These are phyloP conservation scores for Phytophthora cajani DNA, from an alignment of 352 stramenopile genomes.

Conservation along the genomic window DNA sequence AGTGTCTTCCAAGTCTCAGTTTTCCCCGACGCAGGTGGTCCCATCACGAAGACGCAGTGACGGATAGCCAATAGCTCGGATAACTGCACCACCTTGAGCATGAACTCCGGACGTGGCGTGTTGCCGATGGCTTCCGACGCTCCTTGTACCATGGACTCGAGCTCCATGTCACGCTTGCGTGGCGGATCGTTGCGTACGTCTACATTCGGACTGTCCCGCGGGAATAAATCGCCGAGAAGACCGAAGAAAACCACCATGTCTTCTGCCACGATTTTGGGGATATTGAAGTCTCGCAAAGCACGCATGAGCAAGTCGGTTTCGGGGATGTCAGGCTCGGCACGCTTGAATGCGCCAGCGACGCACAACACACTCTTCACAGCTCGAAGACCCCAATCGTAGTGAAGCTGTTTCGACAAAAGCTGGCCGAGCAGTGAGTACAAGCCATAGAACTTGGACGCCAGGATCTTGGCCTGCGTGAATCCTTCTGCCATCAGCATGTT, in stretches of 20 bases:
- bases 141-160: slow-evolving; percentile 91
- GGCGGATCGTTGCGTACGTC: slow-evolving; percentile 92
- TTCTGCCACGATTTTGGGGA: slow-evolving; percentile 96
- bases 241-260: slow-evolving; percentile 97
- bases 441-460: slow-evolving; percentile 96
- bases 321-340: slow-evolving; percentile 91
- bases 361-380: slow-evolving; percentile 96
- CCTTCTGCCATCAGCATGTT: slow-evolving; percentile 98
- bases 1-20: slow-evolving; percentile 96
- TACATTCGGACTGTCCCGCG: slow-evolving; percentile 83
- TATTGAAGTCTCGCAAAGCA: slow-evolving; percentile 97
- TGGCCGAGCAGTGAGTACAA: slow-evolving; percentile 95
- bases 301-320: slow-evolving; percentile 96
- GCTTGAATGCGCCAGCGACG: slow-evolving; percentile 95
- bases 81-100: slow-evolving; percentile 96
- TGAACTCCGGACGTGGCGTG: slow-evolving; percentile 83
- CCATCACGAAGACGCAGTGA: slow-evolving; percentile 98
- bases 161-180: slow-evolving; percentile 91
- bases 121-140: slow-evolving; percentile 84
- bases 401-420: slow-evolving; percentile 94
- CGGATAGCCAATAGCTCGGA: slow-evolving; percentile 95
- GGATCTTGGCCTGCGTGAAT: slow-evolving; percentile 94
- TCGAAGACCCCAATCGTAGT: slow-evolving; percentile 96
- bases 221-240: slow-evolving; percentile 95
- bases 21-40: slow-evolving; percentile 93